Percentiles rank a stretch among this genome's conserved stretches.
Evolutionary conservation across 2,329 filamentous ascomycete genomes (phyloP).

Genomic region (Meredithiella fracta): DNA sequence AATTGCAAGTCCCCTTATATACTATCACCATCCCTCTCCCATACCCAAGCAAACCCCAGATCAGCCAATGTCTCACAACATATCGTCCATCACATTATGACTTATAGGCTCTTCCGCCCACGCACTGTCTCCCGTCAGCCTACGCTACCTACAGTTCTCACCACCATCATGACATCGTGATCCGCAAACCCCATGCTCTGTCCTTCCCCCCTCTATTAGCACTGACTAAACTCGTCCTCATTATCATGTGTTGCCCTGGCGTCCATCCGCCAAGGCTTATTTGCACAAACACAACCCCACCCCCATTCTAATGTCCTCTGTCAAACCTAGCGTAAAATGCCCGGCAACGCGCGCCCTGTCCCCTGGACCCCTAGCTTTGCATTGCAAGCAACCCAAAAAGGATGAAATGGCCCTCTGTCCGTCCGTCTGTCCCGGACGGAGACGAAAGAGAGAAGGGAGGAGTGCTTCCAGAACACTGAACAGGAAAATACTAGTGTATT

Average conservation of each 20-base stretch:
- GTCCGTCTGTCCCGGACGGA: not conserved
- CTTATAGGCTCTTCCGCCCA: not conserved
- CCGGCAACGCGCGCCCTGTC: not conserved
- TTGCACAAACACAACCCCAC: not conserved
- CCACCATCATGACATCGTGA: not conserved
- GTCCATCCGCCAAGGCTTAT: not conserved
- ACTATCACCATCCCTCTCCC: not conserved
- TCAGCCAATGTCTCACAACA: not conserved
- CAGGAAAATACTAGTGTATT: not conserved
- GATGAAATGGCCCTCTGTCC: not conserved
- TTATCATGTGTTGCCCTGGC: not conserved
- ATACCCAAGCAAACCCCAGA: not conserved
- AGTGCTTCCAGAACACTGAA: not conserved
- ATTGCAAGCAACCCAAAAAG: not conserved
- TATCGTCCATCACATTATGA: not conserved
- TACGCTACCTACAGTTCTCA: not conserved
- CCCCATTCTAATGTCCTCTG: not conserved
- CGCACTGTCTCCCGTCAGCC: not conserved
- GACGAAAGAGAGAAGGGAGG: not conserved
- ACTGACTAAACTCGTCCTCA: not conserved
- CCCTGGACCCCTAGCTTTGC: not conserved
- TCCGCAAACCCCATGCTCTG: not conserved
- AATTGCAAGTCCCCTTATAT: not conserved
- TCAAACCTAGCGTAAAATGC: constrained; percentile 1
- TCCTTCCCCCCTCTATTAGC: not conserved